Conservation (phyloP, 495 filamentous ascomycete species). For the Massariosphaeria phaeospora region DNA sequence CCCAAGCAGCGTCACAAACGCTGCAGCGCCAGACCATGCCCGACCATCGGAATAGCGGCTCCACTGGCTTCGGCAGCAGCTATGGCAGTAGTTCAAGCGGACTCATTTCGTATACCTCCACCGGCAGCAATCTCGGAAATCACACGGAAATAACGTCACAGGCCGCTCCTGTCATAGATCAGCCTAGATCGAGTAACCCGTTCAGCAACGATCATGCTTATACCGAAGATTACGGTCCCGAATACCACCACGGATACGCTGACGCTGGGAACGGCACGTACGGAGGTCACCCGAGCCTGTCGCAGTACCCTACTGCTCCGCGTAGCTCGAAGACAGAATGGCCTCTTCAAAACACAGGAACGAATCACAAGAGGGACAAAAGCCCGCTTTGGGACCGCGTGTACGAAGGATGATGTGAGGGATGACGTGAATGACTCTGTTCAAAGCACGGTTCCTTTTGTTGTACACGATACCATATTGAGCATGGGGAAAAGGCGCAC, state of each 20-base stretch:
- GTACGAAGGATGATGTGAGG: slow-evolving; percentile 27
- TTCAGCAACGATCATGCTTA: slow-evolving; percentile 20
- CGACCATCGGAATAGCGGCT: not conserved
- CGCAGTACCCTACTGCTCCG: slow-evolving; percentile 14
- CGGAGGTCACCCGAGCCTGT: slow-evolving; percentile 19
- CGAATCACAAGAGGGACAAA: slow-evolving; percentile 1
- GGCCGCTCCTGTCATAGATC: no score
- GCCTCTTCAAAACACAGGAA: slow-evolving; percentile 20
- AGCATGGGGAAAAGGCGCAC: no score
- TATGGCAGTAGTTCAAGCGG: not conserved
- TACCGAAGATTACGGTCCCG: slow-evolving; percentile 26
- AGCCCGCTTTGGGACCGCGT: slow-evolving; percentile 29
- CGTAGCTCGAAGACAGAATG: slow-evolving; percentile 22
- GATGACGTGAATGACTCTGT: no score
- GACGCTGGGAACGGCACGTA: slow-evolving; percentile 17
- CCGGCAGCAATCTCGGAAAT: slow-evolving; percentile 8
- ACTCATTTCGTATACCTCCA: not conserved
- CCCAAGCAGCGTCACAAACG: not conserved
- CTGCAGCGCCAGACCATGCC: slow-evolving; percentile 12
- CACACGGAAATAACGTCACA: not conserved
- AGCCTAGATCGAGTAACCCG: not conserved
- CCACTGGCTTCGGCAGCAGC: not conserved
- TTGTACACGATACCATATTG: no score
- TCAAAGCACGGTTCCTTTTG: no score
- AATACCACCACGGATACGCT: slow-evolving; percentile 8